phyloP scores from a whole-genome alignment of 768 basidiomycete genomes.

The Phanerochaete sordida region DNA sequence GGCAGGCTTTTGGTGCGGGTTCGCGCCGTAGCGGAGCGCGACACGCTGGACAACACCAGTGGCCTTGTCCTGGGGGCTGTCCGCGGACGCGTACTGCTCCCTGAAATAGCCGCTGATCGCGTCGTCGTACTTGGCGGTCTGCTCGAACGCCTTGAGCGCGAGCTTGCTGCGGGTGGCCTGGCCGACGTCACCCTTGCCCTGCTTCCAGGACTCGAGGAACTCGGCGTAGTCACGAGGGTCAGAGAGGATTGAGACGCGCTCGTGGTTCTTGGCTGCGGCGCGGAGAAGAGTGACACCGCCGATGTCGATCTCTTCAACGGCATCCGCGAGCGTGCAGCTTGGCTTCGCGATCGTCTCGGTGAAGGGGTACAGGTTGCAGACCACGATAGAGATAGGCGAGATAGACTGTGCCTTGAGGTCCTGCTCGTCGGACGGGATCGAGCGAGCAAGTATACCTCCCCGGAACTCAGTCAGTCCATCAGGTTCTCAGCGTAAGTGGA shows the following conservation, averaged over 20 bases:
- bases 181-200: conserved; percentile 71
- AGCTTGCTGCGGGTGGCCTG: conserved; percentile 70
- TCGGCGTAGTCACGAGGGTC: conserved; percentile 84
- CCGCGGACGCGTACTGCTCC: conserved; percentile 89
- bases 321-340: conserved; percentile 84
- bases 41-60: conserved; percentile 78
- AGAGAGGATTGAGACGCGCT: conserved; percentile 83
- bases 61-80: conserved; percentile 54
- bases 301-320: conserved; percentile 98
- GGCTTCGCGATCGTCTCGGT: conserved; percentile 86
- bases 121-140: conserved; percentile 92
- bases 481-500: conserved; percentile 3
- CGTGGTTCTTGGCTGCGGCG: conserved; percentile 98
- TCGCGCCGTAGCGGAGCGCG: conserved; percentile 90
- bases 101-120: conserved; percentile 97
- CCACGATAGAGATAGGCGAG: conserved; percentile 92
- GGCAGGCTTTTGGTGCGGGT: conserved; percentile 98
- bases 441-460: conserved; percentile 88
- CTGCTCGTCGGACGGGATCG: conserved; percentile 84
- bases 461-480: not conserved
- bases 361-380: conserved; percentile 99
- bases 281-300: conserved; percentile 97
- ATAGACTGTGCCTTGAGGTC: conserved; percentile 85
- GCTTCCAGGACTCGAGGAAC: conserved; percentile 76
- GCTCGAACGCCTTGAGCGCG: conserved; percentile 96